Percentiles rank a stretch among this genome's conserved stretches.
These are phyloP conservation scores for Fraxinus cuspidata DNA, from an alignment of 257 asterid species.

Conservation along the genomic window DNA sequence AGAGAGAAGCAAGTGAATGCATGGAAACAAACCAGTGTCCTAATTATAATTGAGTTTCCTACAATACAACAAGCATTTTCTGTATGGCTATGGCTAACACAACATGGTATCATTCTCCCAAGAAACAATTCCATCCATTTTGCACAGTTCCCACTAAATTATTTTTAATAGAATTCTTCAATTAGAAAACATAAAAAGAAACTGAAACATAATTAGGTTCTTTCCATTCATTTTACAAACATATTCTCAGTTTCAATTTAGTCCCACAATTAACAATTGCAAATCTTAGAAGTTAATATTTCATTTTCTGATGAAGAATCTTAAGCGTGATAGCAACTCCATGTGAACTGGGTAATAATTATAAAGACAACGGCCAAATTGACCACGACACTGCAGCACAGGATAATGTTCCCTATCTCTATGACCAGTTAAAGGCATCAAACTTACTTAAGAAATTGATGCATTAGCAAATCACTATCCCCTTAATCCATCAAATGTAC, in stretches of 20 bases:
- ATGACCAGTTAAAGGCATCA: neutral
- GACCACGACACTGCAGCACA: neutral
- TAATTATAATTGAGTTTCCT: neutral
- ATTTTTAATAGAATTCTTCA: constrained; percentile 13
- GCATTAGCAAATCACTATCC: neutral
- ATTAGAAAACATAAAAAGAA: constrained; percentile 8
- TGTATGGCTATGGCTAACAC: constrained; percentile 15
- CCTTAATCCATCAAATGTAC: neutral
- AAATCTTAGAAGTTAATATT: neutral
- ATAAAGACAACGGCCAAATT: neutral
- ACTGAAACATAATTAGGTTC: neutral
- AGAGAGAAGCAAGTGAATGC: neutral
- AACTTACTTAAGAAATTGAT: neutral
- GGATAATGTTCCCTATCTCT: neutral
- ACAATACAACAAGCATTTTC: constrained; percentile 10
- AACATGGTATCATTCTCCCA: constrained; percentile 10
- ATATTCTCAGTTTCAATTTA: neutral
- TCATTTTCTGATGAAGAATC: neutral
- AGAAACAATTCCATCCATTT: neutral
- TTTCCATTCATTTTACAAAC: constrained; percentile 10
- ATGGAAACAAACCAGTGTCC: constrained; percentile 2
- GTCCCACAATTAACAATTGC: neutral
- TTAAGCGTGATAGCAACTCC: neutral
- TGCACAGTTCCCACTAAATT: neutral
- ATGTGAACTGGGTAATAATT: neutral